A percentile compares a stretch with the other conserved stretches of the same genome.
Evolutionary conservation across 2,329 filamentous ascomycete genomes (phyloP).

Genomic region (Alternaria arborescens): DNA sequence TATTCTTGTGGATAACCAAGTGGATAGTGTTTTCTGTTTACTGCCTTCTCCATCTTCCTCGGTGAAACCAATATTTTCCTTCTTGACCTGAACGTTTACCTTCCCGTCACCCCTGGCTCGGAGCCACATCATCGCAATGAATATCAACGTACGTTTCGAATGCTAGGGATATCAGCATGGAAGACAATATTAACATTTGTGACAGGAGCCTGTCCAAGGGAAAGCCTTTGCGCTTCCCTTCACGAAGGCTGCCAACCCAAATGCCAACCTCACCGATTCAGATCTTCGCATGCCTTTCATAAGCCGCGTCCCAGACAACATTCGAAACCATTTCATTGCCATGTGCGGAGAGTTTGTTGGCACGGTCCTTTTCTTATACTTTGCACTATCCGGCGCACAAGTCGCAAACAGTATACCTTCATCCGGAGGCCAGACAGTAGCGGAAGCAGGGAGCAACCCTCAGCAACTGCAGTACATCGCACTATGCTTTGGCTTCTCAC

Average conservation of each 20-base stretch:
- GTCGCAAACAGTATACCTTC: constrained; percentile 50
- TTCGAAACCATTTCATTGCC: constrained; percentile 28
- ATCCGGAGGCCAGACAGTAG: constrained; percentile 19
- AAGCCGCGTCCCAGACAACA: constrained; percentile 17
- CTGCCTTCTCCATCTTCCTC: background rate
- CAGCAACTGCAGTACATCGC: constrained; percentile 52
- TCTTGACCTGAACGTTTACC: background rate
- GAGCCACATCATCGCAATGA: background rate
- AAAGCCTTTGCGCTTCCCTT: constrained; percentile 25
- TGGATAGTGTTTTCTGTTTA: rapidly evolving
- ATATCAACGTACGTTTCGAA: background rate
- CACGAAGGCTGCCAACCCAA: constrained; percentile 22
- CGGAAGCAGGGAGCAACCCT: constrained; percentile 43
- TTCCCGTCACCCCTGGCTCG: background rate
- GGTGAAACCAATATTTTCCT: background rate
- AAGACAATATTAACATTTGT: background rate
- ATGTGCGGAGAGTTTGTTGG: constrained; percentile 51
- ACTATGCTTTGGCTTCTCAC: constrained; percentile 52
- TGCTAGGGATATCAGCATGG: background rate
- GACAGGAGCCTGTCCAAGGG: constrained; percentile 22
- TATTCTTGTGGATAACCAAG: background rate
- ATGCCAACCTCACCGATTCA: constrained; percentile 15
- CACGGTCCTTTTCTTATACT: constrained; percentile 53
- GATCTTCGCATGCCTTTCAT: constrained; percentile 22
- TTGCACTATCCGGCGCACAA: constrained; percentile 51